Base-by-base conservation (phyloP, 768 basidiomycete species). In the Amanita molliuscula region DNA sequence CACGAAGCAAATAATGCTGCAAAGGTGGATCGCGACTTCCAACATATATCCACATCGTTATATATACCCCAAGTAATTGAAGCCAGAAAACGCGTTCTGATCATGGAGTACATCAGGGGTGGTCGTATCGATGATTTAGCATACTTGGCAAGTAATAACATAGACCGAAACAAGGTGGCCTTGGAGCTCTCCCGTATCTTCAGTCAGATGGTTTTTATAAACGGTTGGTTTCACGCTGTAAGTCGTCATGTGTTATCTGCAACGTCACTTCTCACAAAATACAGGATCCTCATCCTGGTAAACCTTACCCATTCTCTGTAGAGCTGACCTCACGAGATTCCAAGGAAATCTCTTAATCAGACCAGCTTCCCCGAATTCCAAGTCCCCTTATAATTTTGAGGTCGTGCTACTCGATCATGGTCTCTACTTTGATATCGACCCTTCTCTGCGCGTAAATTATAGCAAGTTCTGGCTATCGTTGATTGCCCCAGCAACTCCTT, bases 51-150 rank as follows among this genome's bases (percentile, higher is more conserved):
- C 29, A 83, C 88, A 15, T 90, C 94, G 2, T 68, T 98, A 43
- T 95, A 97, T 66, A 84, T 99, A 36, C 96, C 86, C 1, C 67
- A 81, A 56, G 84, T 97, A 1, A 70, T 96, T 31, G 76, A 75
- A 50, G 86, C 91, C 3, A 81, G 82, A 23, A 89, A 86, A 62
- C 73, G 95, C 38, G 84, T 94, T 4, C 71, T 99, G 51, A 76
- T 94, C 45, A 97, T 97, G 95, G 95, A 99, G 61, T 98, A 79
- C 59, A 92, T 92, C 42, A 72, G 86, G 58, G 94, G 95, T 15
- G 87, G 82, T 4, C 75, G 94, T 23, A 84, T 95, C 2, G 94
- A 97, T 60, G 87, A 97, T 62, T 63, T 95, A 47, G 72, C 72
- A 33, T 99, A 90, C 62, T 75, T 99, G 11, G 83, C 85, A 20